A percentile compares a stretch with the other conserved stretches of the same genome.
phyloP scores from a whole-genome alignment of 2,329 filamentous ascomycete species.

The Colletotrichum caudatum region DNA sequence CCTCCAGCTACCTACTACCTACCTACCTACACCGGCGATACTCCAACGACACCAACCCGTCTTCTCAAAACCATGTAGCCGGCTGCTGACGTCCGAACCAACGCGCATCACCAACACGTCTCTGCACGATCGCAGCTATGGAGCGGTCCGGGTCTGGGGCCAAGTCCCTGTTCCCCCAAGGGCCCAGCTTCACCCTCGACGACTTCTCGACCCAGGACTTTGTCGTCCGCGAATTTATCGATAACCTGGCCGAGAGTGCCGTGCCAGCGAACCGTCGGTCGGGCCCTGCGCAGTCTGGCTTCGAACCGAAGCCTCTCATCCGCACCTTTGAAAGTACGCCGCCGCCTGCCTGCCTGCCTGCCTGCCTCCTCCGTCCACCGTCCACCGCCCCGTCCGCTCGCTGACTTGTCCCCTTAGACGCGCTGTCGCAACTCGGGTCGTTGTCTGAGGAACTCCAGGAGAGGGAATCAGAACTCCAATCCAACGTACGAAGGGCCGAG shows the following conservation, averaged over 20 bases:
- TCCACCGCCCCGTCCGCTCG: constrained; percentile 1
- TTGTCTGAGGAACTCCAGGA: constrained; percentile 88
- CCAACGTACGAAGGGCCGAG: constrained; percentile 91
- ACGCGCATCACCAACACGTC: constrained; percentile 4
- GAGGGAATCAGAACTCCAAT: constrained; percentile 90
- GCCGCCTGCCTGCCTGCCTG: background rate
- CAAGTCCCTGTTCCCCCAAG: constrained; percentile 79
- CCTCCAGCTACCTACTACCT: background rate
- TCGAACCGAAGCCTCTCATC: constrained; percentile 97
- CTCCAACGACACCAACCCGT: background rate
- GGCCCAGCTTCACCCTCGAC: constrained; percentile 86
- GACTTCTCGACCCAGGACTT: constrained; percentile 93
- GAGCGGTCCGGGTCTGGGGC: constrained; percentile 62
- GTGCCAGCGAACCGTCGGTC: constrained; percentile 85
- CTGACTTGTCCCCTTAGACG: constrained; percentile 59
- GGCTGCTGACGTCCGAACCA: background rate
- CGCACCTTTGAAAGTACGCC: constrained; percentile 85
- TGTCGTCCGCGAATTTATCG: constrained; percentile 97
- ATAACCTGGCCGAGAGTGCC: constrained; percentile 87
- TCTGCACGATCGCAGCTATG: constrained; percentile 49
- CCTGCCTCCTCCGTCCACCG: too few species aligned
- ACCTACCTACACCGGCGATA: background rate
- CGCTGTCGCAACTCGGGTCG: constrained; percentile 74
- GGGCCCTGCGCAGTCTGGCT: constrained; percentile 71
- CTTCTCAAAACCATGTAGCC: constrained; percentile 27